Percentiles rank a stretch among this genome's conserved stretches.
Evolutionary conservation across 257 asterid species (phyloP).

Genomic region (Solanum bukasovii): DNA sequence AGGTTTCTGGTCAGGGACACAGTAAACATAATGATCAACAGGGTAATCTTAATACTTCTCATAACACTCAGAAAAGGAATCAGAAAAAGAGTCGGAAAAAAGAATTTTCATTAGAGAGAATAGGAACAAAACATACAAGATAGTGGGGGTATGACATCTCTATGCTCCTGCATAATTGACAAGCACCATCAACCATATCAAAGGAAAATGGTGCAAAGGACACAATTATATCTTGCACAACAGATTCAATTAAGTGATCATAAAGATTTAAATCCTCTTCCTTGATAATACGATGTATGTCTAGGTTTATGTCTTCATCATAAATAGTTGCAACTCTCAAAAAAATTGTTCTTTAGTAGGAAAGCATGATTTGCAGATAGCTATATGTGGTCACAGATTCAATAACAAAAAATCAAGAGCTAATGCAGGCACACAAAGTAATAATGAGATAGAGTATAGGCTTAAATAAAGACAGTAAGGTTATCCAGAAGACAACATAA

Average conservation of each 20-base stretch:
- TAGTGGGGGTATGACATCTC: conserved; percentile 8
- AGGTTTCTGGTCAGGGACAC: too few relatives aligned
- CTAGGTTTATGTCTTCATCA: not conserved
- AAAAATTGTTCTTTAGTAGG: not conserved
- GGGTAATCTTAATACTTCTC: too few relatives aligned
- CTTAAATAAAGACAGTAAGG: not conserved
- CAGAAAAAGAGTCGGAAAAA: accelerated
- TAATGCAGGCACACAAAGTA: not conserved
- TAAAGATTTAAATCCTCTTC: not conserved
- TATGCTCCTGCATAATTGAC: conserved; percentile 42
- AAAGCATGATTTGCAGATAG: not conserved
- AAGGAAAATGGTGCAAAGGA: not conserved
- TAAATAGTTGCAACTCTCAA: not conserved
- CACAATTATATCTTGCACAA: not conserved
- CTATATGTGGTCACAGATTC: not conserved
- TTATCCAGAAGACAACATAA: not conserved
- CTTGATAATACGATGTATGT: not conserved
- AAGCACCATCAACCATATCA: not conserved
- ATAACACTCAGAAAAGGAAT: too few relatives aligned
- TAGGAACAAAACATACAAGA: too few relatives aligned
- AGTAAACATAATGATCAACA: too few relatives aligned
- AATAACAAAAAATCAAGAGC: not conserved
- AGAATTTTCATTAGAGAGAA: too few relatives aligned
- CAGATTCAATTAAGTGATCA: not conserved
- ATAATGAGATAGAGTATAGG: not conserved